These are phyloP conservation scores for Hemisphaericaspora lyxosophila DNA, from an alignment of 1,139 yeast species.

Conservation along the genomic window DNA sequence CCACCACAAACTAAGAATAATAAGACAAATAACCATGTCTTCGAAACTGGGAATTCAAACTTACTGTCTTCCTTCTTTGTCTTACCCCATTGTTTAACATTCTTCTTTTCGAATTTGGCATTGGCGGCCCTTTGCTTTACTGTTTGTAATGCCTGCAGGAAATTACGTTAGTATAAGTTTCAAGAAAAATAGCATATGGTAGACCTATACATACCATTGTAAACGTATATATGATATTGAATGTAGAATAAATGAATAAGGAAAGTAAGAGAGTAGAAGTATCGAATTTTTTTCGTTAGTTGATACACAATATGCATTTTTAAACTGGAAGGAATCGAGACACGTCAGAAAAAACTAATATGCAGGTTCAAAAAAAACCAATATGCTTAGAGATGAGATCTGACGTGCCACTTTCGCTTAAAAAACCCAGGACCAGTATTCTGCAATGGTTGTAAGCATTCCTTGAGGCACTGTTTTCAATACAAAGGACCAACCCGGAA, in stretches of 20 bases:
- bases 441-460: neutral
- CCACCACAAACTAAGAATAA: constrained; percentile 81
- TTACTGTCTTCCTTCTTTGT: constrained; percentile 34
- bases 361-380: neutral
- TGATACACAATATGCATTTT: neutral
- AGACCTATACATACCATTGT: neutral
- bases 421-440: neutral
- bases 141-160: constrained; percentile 55
- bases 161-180: neutral
- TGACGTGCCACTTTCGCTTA: neutral
- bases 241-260: neutral
- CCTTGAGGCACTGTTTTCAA: too few species aligned
- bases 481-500: too few species aligned
- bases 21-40: constrained; percentile 59
- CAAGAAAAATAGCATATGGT: neutral
- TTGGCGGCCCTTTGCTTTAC: constrained; percentile 86
- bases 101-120: constrained; percentile 71
- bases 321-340: neutral
- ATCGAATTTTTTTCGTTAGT: neutral
- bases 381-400: neutral
- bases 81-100: constrained; percentile 70
- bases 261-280: neutral
- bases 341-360: constrained; percentile 1
- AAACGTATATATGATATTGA: neutral
- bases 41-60: constrained; percentile 51